Evolutionary conservation across 2,329 filamentous ascomycete species (phyloP).

Genomic region (Monilinia aucupariae): DNA sequence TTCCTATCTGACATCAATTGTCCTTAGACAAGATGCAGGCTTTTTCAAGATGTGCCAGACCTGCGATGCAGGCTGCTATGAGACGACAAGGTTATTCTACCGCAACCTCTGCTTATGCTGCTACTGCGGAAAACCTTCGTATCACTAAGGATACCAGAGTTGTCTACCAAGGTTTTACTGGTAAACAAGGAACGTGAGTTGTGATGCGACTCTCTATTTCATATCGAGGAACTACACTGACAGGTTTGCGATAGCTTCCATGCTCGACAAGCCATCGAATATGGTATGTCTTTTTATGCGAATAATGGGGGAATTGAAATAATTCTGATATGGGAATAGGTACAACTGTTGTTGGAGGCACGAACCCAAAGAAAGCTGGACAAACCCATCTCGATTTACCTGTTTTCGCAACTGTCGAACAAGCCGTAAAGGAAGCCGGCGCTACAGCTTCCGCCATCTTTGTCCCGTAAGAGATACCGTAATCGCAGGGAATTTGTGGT

Average conservation of each 20-base stretch:
- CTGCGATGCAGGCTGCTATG: conserved; percentile 61
- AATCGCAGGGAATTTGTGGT: conserved; percentile 12
- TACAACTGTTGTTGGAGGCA: conserved; percentile 95
- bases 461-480: conserved; percentile 62
- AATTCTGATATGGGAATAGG: conserved; percentile 48
- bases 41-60: conserved; percentile 66
- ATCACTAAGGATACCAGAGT: conserved; percentile 93
- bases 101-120: conserved; percentile 60
- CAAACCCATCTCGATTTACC: conserved; percentile 82
- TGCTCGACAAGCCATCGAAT: conserved; percentile 95
- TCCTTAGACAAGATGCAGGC: conserved; percentile 67
- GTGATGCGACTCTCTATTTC: not conserved
- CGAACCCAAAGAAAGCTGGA: conserved; percentile 98
- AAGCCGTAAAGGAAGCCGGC: conserved; percentile 84
- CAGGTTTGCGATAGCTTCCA: conserved; percentile 67
- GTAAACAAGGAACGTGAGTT: conserved; percentile 88
- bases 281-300: conserved; percentile 57
- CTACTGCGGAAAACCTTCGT: conserved; percentile 79
- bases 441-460: conserved; percentile 93
- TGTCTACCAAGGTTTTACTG: conserved; percentile 94
- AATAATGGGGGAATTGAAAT: conserved; percentile 18
- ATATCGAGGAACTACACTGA: conserved; percentile 27
- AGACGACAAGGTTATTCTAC: conserved; percentile 73
- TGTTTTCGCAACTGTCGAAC: conserved; percentile 83
- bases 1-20: conserved; percentile 32